These are phyloP conservation scores for Fusarium humuli DNA, from an alignment of 2,329 filamentous ascomycete genomes.

Conservation along the genomic window DNA sequence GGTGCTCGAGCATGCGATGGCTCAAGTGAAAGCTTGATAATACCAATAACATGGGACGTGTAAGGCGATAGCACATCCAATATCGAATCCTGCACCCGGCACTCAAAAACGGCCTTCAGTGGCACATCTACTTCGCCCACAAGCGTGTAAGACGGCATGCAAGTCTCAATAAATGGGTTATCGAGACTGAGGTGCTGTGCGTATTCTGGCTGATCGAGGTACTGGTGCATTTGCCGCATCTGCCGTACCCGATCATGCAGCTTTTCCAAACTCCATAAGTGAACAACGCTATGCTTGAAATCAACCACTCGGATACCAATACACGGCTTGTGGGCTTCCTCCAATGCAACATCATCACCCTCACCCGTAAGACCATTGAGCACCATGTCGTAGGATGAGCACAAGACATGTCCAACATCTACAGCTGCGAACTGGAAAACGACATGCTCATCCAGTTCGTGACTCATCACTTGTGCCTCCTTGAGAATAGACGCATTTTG, in stretches of 20 bases:
- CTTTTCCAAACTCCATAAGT: conserved; percentile 95
- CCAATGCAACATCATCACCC: conserved; percentile 83
- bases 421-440: conserved; percentile 96
- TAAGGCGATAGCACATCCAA: conserved; percentile 93
- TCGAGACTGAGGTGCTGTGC: conserved; percentile 91
- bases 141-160: conserved; percentile 91
- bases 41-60: conserved; percentile 89
- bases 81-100: conserved; percentile 91
- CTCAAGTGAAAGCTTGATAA: conserved; percentile 90
- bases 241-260: conserved; percentile 85
- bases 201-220: conserved; percentile 94
- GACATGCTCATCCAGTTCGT: conserved; percentile 91
- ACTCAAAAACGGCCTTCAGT: conserved; percentile 91
- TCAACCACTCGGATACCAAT: conserved; percentile 91
- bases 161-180: conserved; percentile 91
- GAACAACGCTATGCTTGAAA: conserved; percentile 85
- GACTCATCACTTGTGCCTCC: conserved; percentile 97
- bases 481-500: conserved; percentile 90
- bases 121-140: conserved; percentile 95
- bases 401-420: conserved; percentile 86
- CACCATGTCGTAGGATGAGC: conserved; percentile 96
- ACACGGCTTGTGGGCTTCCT: conserved; percentile 87
- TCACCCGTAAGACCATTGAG: conserved; percentile 90
- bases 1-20: conserved; percentile 94
- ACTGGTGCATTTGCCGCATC: conserved; percentile 98